Percentiles rank a stretch among this genome's conserved stretches.
These are phyloP conservation scores for Entomortierella beljakovae DNA, from an alignment of 192 early-diverging fungal genomes.

Conservation along the genomic window DNA sequence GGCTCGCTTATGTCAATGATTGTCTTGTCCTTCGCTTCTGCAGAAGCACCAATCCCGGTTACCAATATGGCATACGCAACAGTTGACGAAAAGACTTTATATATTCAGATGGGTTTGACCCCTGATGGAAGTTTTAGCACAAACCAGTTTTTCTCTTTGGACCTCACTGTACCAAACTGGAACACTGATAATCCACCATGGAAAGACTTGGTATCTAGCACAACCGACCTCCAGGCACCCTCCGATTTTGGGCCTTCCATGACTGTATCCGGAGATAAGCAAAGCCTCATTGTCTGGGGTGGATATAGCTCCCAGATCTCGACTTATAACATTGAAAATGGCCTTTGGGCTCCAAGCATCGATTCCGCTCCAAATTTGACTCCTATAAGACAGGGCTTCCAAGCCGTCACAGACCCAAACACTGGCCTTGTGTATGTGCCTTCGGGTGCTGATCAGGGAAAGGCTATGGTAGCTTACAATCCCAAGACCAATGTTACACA, in stretches of 20 bases:
- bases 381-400: neutral
- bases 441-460: neutral
- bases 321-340: neutral
- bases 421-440: conserved; percentile 6
- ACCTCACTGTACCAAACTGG: neutral
- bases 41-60: neutral
- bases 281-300: conserved; percentile 4
- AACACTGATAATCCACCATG: neutral
- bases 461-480: conserved; percentile 1
- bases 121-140: neutral
- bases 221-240: neutral
- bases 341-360: neutral
- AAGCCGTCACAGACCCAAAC: conserved; percentile 5
- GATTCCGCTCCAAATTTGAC: neutral
- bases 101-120: neutral
- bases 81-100: neutral
- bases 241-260: neutral
- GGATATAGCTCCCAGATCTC: neutral
- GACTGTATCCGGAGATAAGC: neutral
- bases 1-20: too few species aligned
- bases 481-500: neutral
- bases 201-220: neutral
- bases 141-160: neutral
- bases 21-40: neutral
- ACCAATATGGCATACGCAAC: conserved; percentile 1